Evolutionary conservation across 148 eudicot genomes (phyloP).

Genomic region (Cornus controversa): DNA sequence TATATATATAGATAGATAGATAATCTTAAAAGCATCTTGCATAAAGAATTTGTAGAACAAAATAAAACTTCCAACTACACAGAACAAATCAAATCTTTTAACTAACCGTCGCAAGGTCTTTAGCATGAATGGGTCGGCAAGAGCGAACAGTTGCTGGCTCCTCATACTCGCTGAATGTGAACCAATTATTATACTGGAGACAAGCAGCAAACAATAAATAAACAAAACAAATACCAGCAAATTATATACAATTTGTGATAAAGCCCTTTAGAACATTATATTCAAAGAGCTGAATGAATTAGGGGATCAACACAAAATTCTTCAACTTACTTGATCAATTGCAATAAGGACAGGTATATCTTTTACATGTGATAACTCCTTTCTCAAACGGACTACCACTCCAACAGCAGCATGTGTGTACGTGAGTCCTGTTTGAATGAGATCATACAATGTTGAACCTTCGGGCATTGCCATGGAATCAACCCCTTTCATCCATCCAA

Average conservation of each 20-base stretch:
- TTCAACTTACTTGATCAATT: constrained; percentile 74
- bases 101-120: constrained; percentile 80
- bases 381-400: constrained; percentile 76
- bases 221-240: constrained; percentile 7
- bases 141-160: constrained; percentile 84
- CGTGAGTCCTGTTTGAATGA: constrained; percentile 68
- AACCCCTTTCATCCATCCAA: constrained; percentile 77
- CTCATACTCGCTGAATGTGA: constrained; percentile 73
- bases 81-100: constrained; percentile 2
- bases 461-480: constrained; percentile 72
- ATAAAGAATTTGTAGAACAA: neutral
- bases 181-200: constrained; percentile 92
- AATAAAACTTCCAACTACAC: neutral
- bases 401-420: constrained; percentile 90
- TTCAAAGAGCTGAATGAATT: neutral
- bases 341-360: constrained; percentile 81
- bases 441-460: constrained; percentile 68
- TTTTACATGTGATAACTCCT: constrained; percentile 80
- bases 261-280: neutral
- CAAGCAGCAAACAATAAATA: constrained; percentile 20
- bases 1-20: neutral
- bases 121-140: constrained; percentile 74
- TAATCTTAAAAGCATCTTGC: neutral
- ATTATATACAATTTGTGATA: neutral
- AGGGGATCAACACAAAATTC: neutral